Evolutionary conservation across 106 monocot genomes (phyloP), one percentile per base, ranked within the genome.

Genomic region (Iris macrosiphon): DNA sequence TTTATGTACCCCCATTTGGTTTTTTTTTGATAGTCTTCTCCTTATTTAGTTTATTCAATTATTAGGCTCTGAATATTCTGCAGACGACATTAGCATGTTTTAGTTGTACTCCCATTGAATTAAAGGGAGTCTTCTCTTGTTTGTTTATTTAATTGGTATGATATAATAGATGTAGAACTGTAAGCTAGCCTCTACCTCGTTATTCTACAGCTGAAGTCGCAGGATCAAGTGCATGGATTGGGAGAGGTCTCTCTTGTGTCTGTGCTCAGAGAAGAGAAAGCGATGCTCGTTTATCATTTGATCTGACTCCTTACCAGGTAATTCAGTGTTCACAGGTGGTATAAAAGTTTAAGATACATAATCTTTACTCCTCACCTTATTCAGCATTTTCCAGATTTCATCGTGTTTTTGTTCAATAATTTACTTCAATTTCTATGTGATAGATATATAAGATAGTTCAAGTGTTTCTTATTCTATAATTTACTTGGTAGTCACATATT

Each of bases 201-300:
- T 12, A 39, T 61, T 46, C 40, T 34, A 42, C 65, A 89, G 89
- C 76, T 52, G 85, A 95, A 44, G 75, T 82, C 23, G 68, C 75
- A 32, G 89, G 89, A 63, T 89, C 95, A 52, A 71, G 76, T 61
- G 89, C 95, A 72, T 95, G 95, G 95, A 54, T 95, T 72, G 95
- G 95, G 22, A 85, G 62, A 72, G 89, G 95, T 14, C 73, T 94
- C 32, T 82, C 94, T 45, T 94, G 94, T 76, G 94, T 94, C 45
- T 89, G 94, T 72, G 89, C 81, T 55, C 94, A 95, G 48, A 79
- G 82, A 69, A 79, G 84, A 71, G 88, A 82, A 3, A 81, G 68
- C 69, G 79, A 76, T 66, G 52, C 79, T 28, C 85, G 85, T 31
- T 52, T 95, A 40, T 82, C 85, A 45, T 85, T 89, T 58, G 82